These are phyloP conservation scores for Pseudocohnilembus persalinus DNA, from an alignment of 169 alveolate genomes.

Conservation along the genomic window DNA sequence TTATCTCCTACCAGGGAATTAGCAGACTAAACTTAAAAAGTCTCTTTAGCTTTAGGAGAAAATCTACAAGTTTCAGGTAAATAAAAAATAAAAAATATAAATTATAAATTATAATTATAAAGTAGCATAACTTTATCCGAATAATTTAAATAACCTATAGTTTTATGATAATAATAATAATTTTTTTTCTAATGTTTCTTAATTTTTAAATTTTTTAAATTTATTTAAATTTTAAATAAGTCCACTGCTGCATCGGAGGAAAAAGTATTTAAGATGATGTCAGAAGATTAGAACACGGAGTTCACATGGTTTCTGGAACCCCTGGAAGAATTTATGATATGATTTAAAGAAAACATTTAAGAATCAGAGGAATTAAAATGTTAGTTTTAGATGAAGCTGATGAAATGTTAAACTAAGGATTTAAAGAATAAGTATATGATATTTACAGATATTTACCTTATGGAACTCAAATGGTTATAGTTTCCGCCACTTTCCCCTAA, in stretches of 20 bases:
- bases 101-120: too few species aligned
- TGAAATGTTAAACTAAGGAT: slow-evolving; percentile 97
- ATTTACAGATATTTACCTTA: slow-evolving; percentile 97
- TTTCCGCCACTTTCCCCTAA: slow-evolving; percentile 98
- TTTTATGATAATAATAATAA: too few species aligned
- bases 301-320: slow-evolving; percentile 97
- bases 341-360: slow-evolving; percentile 95
- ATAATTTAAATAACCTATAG: too few species aligned
- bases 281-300: slow-evolving; percentile 96
- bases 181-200: too few species aligned
- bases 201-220: background rate
- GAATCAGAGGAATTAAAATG: slow-evolving; percentile 94
- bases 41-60: slow-evolving; percentile 98
- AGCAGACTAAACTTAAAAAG: slow-evolving; percentile 98
- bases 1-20: slow-evolving; percentile 98
- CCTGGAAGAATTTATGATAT: slow-evolving; percentile 99
- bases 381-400: slow-evolving; percentile 99
- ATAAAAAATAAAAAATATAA: background rate
- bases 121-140: too few species aligned
- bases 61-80: slow-evolving; percentile 89
- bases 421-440: slow-evolving; percentile 96
- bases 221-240: slow-evolving; percentile 24
- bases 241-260: slow-evolving; percentile 97
- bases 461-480: slow-evolving; percentile 95
- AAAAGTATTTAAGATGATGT: slow-evolving; percentile 96